Base-by-base conservation (phyloP, 768 basidiomycete species). In the Hygrocybe coccinea region DNA sequence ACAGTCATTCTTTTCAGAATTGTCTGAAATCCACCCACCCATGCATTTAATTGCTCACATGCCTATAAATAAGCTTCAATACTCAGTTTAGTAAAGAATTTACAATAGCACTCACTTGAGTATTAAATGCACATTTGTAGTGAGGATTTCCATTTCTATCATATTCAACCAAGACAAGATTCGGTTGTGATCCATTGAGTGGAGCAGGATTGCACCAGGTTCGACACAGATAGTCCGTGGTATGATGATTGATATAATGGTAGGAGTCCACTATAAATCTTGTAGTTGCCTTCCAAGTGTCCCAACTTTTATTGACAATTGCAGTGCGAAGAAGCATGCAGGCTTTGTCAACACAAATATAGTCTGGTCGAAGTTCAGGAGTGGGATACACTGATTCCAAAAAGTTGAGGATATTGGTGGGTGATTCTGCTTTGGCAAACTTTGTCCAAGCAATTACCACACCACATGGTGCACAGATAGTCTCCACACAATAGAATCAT, bases 31-130 rank as follows among this genome's bases (percentile, higher is more conserved):
- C 69, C 65, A 48, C 60, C 66, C 22, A 71, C 43, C 69, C 69
- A 72, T 12, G 63, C 53, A 64, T 69, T 70, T n/a, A 71, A 61
- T 54, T 71, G 68, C 36, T 71, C 65, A 59, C 67, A 66, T 47
- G 64, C 67, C 55, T 68, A 56, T 12, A n/a, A 36, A 57, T 59
- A 39, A 3, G 15, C 5, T 41, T 14, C 5, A 41, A 5, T 14
- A 19, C n/a, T 41, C 19, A 41, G 14, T 5, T 41, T 4, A 19
- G 14, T 15, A 15, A 41, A 4, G 39, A 41, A n/a, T n/a, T 41
- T 14, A 10, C 3, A 14, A 41, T 41, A 41, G 29, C 3, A 19
- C 39, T 41, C 10, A 11, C 39, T 19, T 41, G 39, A 41, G 39
- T 41, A 41, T 41, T 41, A 19, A 41, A 41, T 15, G 39, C 70